phyloP scores from a whole-genome alignment of 352 stramenopile genomes.

The Chrysophaeum taylorii region DNA sequence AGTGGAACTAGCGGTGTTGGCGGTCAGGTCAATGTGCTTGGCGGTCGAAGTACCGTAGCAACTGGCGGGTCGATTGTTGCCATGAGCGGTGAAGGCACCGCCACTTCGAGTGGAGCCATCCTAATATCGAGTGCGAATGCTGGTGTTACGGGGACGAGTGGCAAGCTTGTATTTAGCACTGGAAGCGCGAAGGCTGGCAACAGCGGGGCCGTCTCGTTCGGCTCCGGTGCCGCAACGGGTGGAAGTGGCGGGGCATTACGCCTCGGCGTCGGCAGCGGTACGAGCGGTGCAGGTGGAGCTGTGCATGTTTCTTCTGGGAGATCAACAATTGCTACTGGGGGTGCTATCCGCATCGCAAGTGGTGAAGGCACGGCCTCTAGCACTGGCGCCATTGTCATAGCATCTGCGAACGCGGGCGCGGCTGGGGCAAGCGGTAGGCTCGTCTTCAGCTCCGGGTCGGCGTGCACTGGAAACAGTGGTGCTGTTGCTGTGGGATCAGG shows the following conservation, averaged over 20 bases:
- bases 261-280: slow-evolving; percentile 21
- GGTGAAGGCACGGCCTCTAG: slow-evolving; percentile 5
- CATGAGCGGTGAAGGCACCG: too few relatives aligned
- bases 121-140: slow-evolving; percentile 48
- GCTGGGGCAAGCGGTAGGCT: slow-evolving; percentile 28
- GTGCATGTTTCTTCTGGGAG: neutral
- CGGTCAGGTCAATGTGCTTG: too few relatives aligned
- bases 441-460: slow-evolving; percentile 26
- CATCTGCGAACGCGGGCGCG: neutral
- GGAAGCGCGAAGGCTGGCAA: slow-evolving; percentile 29
- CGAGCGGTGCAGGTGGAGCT: neutral
- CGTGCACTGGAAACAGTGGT: slow-evolving; percentile 30
- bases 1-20: too few relatives aligned
- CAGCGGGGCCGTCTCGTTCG: slow-evolving; percentile 38
- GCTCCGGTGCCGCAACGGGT: slow-evolving; percentile 20
- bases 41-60: too few relatives aligned
- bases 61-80: too few relatives aligned
- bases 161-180: slow-evolving; percentile 27
- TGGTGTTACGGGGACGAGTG: slow-evolving; percentile 29
- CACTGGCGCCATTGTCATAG: neutral
- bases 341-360: neutral
- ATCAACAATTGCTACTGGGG: neutral
- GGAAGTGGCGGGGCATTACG: slow-evolving; percentile 24
- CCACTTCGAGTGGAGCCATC: slow-evolving; percentile 35
- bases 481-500: slow-evolving; percentile 21